These are phyloP conservation scores for Melanogaster broomeanus DNA, from an alignment of 768 basidiomycete genomes.

Conservation along the genomic window DNA sequence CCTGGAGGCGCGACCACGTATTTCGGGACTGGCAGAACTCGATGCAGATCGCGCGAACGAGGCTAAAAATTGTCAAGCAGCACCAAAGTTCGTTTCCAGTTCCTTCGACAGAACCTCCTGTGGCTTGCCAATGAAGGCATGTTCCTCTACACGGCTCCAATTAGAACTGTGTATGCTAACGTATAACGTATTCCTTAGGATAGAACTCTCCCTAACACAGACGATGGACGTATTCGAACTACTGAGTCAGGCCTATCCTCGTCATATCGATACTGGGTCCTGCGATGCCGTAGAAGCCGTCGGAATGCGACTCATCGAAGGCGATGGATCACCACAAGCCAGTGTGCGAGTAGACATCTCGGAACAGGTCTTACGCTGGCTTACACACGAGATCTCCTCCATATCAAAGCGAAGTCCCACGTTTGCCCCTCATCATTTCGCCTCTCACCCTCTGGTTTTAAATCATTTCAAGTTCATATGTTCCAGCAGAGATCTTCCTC, in stretches of 20 bases:
- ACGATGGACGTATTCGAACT: slow-evolving; percentile 71
- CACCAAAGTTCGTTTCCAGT: slow-evolving; percentile 55
- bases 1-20: slow-evolving; percentile 58
- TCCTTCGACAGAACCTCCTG: slow-evolving; percentile 62
- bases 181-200: slow-evolving; percentile 3
- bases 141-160: slow-evolving; percentile 18
- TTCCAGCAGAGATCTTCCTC: slow-evolving; percentile 63
- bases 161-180: background rate
- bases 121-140: slow-evolving; percentile 60
- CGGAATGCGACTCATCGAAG: slow-evolving; percentile 60
- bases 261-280: slow-evolving; percentile 74
- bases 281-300: slow-evolving; percentile 71
- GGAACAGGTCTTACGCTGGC: slow-evolving; percentile 77
- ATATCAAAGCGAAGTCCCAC: slow-evolving; percentile 56
- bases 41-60: slow-evolving; percentile 51
- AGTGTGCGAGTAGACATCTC: slow-evolving; percentile 57
- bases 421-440: slow-evolving; percentile 40
- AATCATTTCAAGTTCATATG: slow-evolving; percentile 44
- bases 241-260: slow-evolving; percentile 73
- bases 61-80: slow-evolving; percentile 52
- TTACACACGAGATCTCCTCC: slow-evolving; percentile 63
- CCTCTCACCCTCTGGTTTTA: background rate
- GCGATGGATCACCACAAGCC: slow-evolving; percentile 53
- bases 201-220: slow-evolving; percentile 64
- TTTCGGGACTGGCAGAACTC: slow-evolving; percentile 57